Evolutionary conservation across 495 filamentous ascomycete genomes (phyloP), one percentile per base, ranked within the genome.

Genomic region (Trichoderma parareesei): DNA sequence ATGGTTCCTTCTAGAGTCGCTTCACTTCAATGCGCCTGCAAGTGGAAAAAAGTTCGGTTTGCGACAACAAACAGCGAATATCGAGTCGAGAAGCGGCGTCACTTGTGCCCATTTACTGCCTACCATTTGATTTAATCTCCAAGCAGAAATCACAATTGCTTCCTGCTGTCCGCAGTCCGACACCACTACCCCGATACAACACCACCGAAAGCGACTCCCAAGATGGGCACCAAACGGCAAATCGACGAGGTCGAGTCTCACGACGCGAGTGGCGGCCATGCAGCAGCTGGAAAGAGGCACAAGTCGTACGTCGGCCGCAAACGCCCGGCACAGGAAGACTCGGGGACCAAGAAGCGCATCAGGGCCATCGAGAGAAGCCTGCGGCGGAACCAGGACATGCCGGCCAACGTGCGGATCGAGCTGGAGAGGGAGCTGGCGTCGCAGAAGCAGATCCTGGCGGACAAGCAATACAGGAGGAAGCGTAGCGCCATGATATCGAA

Each of bases 371-470:
- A 79, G 63, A 77, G 88, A 35, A 78, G 90, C 1, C 83, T 96
- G 61, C 79, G 83, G 20, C 80, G 81, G 62, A 70, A 75, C 14
- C 78, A 87, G 27, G 78, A 79, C 18, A 74, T 97, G n/a, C 85
- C 91, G 0, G 88, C 90, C 42, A 85, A 91, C 73, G 83, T 88
- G 59, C 81, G 88, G 43, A 79, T 88, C 38, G 85, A 93, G 14
- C 85, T 90, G 64, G 91, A 97, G 74, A 85, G 93, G 41, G 93
- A 93, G 60, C 77, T 97, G 55, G 81, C 81, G 33, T 87, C 87
- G 0, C 91, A 90, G 72, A 81, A 90, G 73, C 82, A 86, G 64
- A 90, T 93, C 68, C 79, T 98, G 18, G 81, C 74, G 35, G 76
- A 79, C 49, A 77, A 78, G 33, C 69, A 76, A 38, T 74, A 82